Base-by-base conservation (phyloP, 2,329 filamentous ascomycete species). In the Aspergillus oerlinghausenensis region DNA sequence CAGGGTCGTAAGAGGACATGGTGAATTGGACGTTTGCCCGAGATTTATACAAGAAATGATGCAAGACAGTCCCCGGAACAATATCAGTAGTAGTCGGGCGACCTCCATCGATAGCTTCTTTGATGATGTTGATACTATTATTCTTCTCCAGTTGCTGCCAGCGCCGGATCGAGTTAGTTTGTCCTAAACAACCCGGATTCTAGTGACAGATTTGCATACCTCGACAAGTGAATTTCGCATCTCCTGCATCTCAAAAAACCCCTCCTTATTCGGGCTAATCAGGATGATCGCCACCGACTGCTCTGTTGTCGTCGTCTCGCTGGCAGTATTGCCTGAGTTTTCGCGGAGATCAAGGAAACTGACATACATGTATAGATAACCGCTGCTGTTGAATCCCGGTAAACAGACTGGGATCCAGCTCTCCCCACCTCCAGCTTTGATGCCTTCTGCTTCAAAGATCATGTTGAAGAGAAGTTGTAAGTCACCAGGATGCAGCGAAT, bases 351-450 rank as follows among this genome's bases (percentile, higher is more conserved):
- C 86, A 60, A 99, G 84, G 72, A 97, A 99, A 78, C 90, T 96
- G 70, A 99, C 94, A 69, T 97, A 99, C 92, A 99, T 97, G 78
- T 99, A 97, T 1, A 99, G 82, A 70, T 96, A 99, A 26, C 94
- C 95, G 52, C 87, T 89, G 72, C 91, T 97, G 77, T 99, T 99
- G 77, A 99, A 99, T 4, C 92, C 93, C 0, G 94, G 95, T 3
- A 99, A 82, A 67, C 94, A 99, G 6, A 99, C 81, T 0, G 94
- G 94, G 50, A 97, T 93, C 94, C 94, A 99, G 67, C 93, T 97
- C 74, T 99, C 94, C 29, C 93, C 94, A n/a, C 85, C 92, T 5
- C 90, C 92, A 21, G 91, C 88, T 70, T 94, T 93, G 70, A 99
- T 88, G 47, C 90, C 89, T 50, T 91, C 90, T 2, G 93, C 94